Percentiles rank a stretch among this genome's conserved stretches.
Conservation (phyloP, 2,329 filamentous ascomycete species). For the Camillea tinctor region DNA sequence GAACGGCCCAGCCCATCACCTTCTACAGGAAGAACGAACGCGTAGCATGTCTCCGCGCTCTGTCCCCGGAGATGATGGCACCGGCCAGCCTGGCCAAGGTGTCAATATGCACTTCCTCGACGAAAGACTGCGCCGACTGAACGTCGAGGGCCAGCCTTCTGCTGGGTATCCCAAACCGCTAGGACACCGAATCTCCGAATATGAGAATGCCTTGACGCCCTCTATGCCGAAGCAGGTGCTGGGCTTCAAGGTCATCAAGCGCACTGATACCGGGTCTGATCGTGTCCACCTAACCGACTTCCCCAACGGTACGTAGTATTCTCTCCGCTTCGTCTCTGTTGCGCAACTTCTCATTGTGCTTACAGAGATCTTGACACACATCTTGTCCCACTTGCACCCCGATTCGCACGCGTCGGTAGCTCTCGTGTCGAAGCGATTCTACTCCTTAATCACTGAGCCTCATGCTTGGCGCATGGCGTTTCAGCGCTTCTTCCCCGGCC, state of each 20-base stretch:
- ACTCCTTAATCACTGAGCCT: slow-evolving; percentile 81
- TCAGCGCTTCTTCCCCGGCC: slow-evolving; percentile 82
- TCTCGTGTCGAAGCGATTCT: slow-evolving; percentile 84
- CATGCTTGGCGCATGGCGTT: slow-evolving; percentile 95
- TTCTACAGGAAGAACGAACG: slow-evolving; percentile 32
- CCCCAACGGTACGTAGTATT: slow-evolving; percentile 70
- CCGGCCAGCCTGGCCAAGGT: slow-evolving; percentile 26
- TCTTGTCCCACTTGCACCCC: slow-evolving; percentile 85
- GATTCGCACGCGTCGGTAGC: slow-evolving; percentile 79
- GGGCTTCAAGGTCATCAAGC: slow-evolving; percentile 57
- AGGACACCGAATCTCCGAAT: slow-evolving; percentile 57
- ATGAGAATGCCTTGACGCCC: slow-evolving; percentile 58
- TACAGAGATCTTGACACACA: slow-evolving; percentile 86
- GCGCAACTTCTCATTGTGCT: slow-evolving; percentile 22
- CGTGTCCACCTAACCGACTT: slow-evolving; percentile 56
- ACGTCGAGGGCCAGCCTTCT: slow-evolving; percentile 29
- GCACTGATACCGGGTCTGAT: slow-evolving; percentile 37
- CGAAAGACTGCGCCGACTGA: slow-evolving; percentile 55
- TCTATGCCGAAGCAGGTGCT: slow-evolving; percentile 46
- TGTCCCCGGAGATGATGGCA: slow-evolving; percentile 27
- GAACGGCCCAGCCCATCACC: slow-evolving; percentile 36
- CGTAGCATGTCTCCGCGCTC: slow-evolving; percentile 39
- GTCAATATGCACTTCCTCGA: slow-evolving; percentile 46
- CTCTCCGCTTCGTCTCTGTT: slow-evolving; percentile 10
- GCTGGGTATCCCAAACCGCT: slow-evolving; percentile 33